These are phyloP conservation scores for Talinum fruticosum DNA, from an alignment of 148 eudicot genomes.

Conservation along the genomic window DNA sequence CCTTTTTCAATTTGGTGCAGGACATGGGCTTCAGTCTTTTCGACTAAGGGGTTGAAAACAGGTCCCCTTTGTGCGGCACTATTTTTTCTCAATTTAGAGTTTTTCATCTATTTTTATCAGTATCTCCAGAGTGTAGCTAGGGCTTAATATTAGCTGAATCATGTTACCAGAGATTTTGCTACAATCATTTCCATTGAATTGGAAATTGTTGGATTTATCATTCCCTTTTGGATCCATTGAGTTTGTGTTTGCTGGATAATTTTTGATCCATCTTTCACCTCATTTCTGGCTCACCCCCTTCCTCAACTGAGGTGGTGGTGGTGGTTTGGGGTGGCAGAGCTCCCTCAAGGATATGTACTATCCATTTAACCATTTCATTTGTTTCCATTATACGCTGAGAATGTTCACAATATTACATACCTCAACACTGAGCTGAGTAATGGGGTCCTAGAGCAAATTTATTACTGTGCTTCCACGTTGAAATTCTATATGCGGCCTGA, in stretches of 20 bases:
- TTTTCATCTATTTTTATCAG: conserved; percentile 6
- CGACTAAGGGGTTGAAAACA: conserved; percentile 21
- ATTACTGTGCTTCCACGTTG: too few species aligned
- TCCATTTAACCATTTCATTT: too few species aligned
- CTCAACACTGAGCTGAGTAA: too few species aligned
- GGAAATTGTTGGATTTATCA: conserved; percentile 16
- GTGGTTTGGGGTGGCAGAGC: too few species aligned
- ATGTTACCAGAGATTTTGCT: conserved; percentile 4
- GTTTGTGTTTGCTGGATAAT: neutral
- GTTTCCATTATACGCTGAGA: too few species aligned
- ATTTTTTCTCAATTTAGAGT: neutral
- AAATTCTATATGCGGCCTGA: too few species aligned
- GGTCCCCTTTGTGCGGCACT: conserved; percentile 1
- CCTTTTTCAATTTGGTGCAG: conserved; percentile 26
- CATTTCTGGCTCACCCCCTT: neutral
- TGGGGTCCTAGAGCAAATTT: too few species aligned
- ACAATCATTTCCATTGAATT: conserved; percentile 10
- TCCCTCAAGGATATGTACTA: too few species aligned
- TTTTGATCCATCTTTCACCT: neutral
- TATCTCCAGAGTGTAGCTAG: conserved; percentile 23
- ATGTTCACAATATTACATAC: too few species aligned
- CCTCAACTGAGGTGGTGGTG: too few species aligned
- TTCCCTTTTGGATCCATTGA: neutral
- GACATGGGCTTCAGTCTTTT: conserved; percentile 52
- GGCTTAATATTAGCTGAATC: conserved; percentile 12